Base-by-base conservation (phyloP, 768 basidiomycete genomes). In the Rhodotorula graminis region DNA sequence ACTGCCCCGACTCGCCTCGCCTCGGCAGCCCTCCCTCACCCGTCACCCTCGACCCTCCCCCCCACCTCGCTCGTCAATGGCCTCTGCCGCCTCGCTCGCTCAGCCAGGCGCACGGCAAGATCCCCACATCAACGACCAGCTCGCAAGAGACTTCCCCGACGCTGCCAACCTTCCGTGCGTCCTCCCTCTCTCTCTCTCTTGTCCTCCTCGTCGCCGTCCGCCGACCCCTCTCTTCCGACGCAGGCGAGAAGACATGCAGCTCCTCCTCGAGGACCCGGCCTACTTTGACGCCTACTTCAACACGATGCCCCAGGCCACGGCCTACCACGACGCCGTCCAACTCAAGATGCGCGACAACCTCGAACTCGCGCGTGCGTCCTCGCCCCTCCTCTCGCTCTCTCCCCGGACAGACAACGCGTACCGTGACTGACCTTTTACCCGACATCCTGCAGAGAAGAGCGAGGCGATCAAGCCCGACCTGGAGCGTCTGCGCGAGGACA, bases 271-370 rank as follows among this genome's bases (percentile, higher is more conserved):
- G 23, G 91, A 96, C 79, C 89, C 88, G 1, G 82, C 83, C 25
- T 93, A 93, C 80, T 93, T 94, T 75, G 90, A 94, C 80, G 90
- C 93, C 15, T 83, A 90, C 72, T 89, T 98, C 74, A 89, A 93
- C 81, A 87, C 90, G 31, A 82, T 95, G 18, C 83, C 87, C 5
- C 84, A 84, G 40, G 91, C 95, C 53, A 89, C 89, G 78, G 84
- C 85, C 25, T 83, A 93, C 69, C 89, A 93, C 74, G 85, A 87
- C 71, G 86, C 87, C 1, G 90, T 93, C 77, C 84, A 89, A 19
- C 89, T 90, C 74, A 85, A 95, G 1, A 89, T 90, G 14, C 83
- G 85, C 80, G 91, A 92, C 50, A 96, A 97, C 77, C 89, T 93
- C 77, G 85, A 87, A 15, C 88, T 97, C 63, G 92, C 93, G 21